These are phyloP conservation scores for Apophysomyces elegans DNA, from an alignment of 371 early-diverging fungal species.

Conservation along the genomic window DNA sequence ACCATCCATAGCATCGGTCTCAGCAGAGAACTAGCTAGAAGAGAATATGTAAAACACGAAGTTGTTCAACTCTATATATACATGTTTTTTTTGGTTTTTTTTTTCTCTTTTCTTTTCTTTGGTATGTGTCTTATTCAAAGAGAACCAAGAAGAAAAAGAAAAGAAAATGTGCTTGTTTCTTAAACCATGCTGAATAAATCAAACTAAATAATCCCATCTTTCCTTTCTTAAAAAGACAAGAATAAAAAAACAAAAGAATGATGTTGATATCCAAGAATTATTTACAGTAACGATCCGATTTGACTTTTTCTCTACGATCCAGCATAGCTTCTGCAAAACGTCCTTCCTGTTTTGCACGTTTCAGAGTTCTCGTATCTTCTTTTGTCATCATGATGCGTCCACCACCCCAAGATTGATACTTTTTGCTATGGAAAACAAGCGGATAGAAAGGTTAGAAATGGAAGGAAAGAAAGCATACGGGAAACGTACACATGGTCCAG, in stretches of 20 bases:
- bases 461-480: neutral
- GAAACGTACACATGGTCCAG: conserved; percentile 47
- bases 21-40: neutral
- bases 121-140: too few species aligned
- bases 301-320: conserved; percentile 81
- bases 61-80: too few species aligned
- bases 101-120: neutral
- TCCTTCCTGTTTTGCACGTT: conserved; percentile 74
- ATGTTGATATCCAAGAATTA: conserved; percentile 29
- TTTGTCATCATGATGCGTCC: conserved; percentile 58
- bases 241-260: neutral
- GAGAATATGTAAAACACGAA: too few species aligned
- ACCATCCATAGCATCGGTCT: neutral
- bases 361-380: conserved; percentile 54
- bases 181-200: too few species aligned
- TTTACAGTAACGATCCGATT: conserved; percentile 87
- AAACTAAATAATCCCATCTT: neutral
- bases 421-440: conserved; percentile 36
- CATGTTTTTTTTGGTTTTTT: neutral
- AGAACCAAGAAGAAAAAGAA: too few species aligned
- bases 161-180: too few species aligned
- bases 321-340: conserved; percentile 76
- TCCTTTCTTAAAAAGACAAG: neutral
- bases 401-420: conserved; percentile 70
- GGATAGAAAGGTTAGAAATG: neutral